Percentiles rank a stretch among this genome's conserved stretches.
Evolutionary conservation across 2,329 filamentous ascomycete genomes (phyloP).

Genomic region (Fusarium beomiforme): DNA sequence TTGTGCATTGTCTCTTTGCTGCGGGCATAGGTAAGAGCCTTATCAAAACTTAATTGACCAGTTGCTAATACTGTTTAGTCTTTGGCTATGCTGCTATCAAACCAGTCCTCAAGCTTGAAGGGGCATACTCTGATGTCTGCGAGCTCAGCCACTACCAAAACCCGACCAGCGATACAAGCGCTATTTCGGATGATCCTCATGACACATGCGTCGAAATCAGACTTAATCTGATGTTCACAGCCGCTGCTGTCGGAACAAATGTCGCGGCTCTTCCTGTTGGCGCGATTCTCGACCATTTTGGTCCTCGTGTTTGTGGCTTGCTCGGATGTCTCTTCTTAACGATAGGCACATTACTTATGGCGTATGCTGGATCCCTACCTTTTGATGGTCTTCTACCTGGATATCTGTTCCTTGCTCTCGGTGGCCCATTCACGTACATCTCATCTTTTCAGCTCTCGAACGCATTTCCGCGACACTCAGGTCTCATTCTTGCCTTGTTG

Average conservation of each 20-base stretch:
- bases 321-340: slow-evolving; percentile 74
- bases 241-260: slow-evolving; percentile 88
- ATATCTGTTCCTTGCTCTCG: slow-evolving; percentile 80
- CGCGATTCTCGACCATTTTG: slow-evolving; percentile 83
- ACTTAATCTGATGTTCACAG: slow-evolving; percentile 92
- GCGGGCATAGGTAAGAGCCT: slow-evolving; percentile 66
- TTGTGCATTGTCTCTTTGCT: slow-evolving; percentile 71
- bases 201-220: slow-evolving; percentile 62
- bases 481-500: slow-evolving; percentile 80
- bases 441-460: slow-evolving; percentile 87
- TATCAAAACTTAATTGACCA: not conserved
- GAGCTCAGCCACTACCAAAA: slow-evolving; percentile 32
- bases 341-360: slow-evolving; percentile 77
- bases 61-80: slow-evolving; percentile 51
- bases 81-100: slow-evolving; percentile 90
- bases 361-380: slow-evolving; percentile 66
- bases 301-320: slow-evolving; percentile 80
- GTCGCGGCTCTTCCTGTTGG: slow-evolving; percentile 87
- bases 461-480: slow-evolving; percentile 79
- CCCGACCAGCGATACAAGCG: not conserved
- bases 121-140: slow-evolving; percentile 75
- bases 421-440: slow-evolving; percentile 84
- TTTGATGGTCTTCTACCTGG: slow-evolving; percentile 79
- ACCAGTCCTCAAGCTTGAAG: slow-evolving; percentile 78
- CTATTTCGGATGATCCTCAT: slow-evolving; percentile 33